Evolutionary conservation across 306 rosid genomes (phyloP), one percentile per base, ranked within the genome.

Genomic region (Cucumis hystrix): DNA sequence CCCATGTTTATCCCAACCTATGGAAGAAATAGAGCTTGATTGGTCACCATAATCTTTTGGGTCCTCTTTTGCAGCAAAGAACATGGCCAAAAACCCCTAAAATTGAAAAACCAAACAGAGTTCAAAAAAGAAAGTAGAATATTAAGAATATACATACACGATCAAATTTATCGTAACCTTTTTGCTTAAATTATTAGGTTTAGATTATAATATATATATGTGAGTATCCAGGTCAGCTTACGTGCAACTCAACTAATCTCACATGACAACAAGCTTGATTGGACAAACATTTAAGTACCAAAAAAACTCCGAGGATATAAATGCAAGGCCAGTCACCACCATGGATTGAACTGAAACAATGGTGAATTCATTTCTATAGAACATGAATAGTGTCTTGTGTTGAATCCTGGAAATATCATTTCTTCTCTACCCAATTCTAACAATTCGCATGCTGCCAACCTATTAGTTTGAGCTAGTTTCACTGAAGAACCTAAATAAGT

Each of bases 1-100:
- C 67, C 96, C 96, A 80, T 85, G 89, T 79, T 74, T 81, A 79
- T 85, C 93, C 98, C 97, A 92, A 21, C 79, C 80, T 39, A 61
- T 60, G 17, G 92, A 81, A 66, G 84, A 55, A 57, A 82, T 80
- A 80, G 84, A 83, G 68, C 78, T 84, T 56, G 81, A 86, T 63
- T 84, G 83, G 55, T 84, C 76, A 77, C 16, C 86, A 47, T 84
- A 89, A 82, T 30, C 76, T 63, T 78, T 88, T 52, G 47, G 87
- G 13, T 84, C 89, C 79, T 71, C 83, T 68, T 83, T 80, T 40
- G 86, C 79, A 39, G 81, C 33, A 52, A 83, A n/a, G 55, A 85
- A 66, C 80, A 80, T 81, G 74, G 69, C 10, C 6, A 77, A 78
- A 41, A 84, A 79, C 13, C 84, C 92, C 97, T 91, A 78, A 71